Evolutionary conservation across 768 basidiomycete species (phyloP).

Genomic region (Amanita rimosa): DNA sequence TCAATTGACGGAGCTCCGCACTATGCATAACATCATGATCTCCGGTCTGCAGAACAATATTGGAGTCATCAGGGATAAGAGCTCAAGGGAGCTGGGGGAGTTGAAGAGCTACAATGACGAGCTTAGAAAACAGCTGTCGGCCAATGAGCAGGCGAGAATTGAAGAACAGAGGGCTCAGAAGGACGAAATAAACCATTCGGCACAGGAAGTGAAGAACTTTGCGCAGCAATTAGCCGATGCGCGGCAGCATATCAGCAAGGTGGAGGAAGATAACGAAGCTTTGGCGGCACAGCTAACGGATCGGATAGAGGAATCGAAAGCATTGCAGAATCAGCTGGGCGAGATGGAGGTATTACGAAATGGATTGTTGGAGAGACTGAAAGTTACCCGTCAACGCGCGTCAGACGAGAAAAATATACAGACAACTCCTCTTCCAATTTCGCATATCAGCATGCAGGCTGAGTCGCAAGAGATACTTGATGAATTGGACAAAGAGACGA

Average conservation of each 20-base stretch:
- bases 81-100: neutral
- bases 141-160: neutral
- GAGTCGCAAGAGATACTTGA: neutral
- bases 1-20: too few species aligned
- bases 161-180: neutral
- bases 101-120: neutral
- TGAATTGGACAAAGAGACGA: neutral
- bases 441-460: neutral
- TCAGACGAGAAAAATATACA: neutral
- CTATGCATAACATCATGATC: too few species aligned
- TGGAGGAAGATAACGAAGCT: neutral
- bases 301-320: neutral
- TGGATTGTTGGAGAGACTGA: neutral
- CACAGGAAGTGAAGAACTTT: too few species aligned
- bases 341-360: neutral
- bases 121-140: neutral
- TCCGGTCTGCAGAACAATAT: too few species aligned
- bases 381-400: neutral
- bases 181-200: neutral
- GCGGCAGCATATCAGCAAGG: neutral
- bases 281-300: neutral
- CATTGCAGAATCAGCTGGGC: neutral
- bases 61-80: too few species aligned
- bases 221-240: neutral
- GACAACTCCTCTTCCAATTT: neutral